Evolutionary conservation across 176 grass and related monocot species (phyloP), one percentile per base, ranked within the genome.

Genomic region (Eremochloa ophiuroides): DNA sequence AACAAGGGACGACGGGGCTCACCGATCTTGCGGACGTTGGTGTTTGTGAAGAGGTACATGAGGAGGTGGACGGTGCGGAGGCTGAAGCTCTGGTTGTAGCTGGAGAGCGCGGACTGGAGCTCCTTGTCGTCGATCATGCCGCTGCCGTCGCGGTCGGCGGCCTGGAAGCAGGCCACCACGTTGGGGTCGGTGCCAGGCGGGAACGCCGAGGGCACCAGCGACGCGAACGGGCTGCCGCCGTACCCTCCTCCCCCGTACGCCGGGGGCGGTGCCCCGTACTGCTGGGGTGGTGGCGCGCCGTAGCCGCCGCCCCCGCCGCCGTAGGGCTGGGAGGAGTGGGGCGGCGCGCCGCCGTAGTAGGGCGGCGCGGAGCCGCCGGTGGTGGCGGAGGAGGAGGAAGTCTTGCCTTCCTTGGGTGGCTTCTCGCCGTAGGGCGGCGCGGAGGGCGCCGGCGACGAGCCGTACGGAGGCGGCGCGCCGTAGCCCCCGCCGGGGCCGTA

Each of bases 91-190:
- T 98, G 84, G 79, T 77, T 98, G 84, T 88, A 94, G 0, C 87
- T 81, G 5, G 95, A 98, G 44, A 98, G 75, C 69, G 88, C 95
- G 62, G 94, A 78, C 83, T 98, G 95, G 33, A 98, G 90, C 75
- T 98, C 95, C 90, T 88, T 95, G 82, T 98, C 95, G 71, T 98
- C 95, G 84, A 98, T 98, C 59, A 82, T 81, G 18, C 95, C 92
- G 73, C 95, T 98, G 5, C 92, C 88, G 72, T 98, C 95, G 62
- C 90, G 80, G 76, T 98, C 95, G 7, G 95, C 92, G 6, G 95
- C 90, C 81, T 91, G 86, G 86, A 98, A 98, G 92, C 90, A 98
- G 10, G 95, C 95, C 31, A 95, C 91, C 15, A 98, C 82, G 87
- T 89, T 95, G 10, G 95, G 95, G 77, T 98, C 95, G 6, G 95